Conservation (phyloP, 2,329 filamentous ascomycete species). For the Verticillium nonalfalfae region DNA sequence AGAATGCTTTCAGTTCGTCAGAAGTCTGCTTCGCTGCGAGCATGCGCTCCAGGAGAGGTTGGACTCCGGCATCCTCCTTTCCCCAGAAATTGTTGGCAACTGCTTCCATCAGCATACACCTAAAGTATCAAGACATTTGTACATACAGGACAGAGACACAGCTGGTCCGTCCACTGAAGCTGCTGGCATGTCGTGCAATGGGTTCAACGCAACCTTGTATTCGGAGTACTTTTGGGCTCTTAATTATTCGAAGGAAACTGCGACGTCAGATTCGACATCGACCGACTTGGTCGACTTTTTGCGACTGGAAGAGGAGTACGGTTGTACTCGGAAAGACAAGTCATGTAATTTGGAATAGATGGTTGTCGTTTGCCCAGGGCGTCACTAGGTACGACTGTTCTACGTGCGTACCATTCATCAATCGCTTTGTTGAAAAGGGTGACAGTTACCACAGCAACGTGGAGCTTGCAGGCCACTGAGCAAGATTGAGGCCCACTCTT, state of each 20-base stretch:
- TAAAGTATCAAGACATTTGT: neutral
- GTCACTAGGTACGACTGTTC: neutral
- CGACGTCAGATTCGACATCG: neutral
- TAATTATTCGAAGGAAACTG: neutral
- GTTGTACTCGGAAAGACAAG: too few relatives aligned
- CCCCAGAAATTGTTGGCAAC: slow-evolving; percentile 99
- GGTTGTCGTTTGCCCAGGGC: neutral
- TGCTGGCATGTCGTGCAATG: slow-evolving; percentile 48
- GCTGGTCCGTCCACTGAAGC: slow-evolving; percentile 55
- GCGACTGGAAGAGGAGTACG: too few relatives aligned
- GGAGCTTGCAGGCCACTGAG: too few relatives aligned
- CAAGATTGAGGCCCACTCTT: neutral
- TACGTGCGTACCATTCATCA: neutral
- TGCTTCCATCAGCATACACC: slow-evolving; percentile 22
- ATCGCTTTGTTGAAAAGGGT: neutral
- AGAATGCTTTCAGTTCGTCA: slow-evolving; percentile 90
- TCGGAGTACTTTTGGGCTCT: neutral
- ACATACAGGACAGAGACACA: slow-evolving; percentile 60
- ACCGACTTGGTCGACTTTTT: neutral
- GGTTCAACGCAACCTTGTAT: neutral
- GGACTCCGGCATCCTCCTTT: slow-evolving; percentile 94
- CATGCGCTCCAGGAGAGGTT: slow-evolving; percentile 89
- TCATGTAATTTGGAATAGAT: neutral
- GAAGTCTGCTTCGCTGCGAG: slow-evolving; percentile 88
- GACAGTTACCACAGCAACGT: neutral